Percentiles rank a stretch among this genome's conserved stretches.
phyloP scores from a whole-genome alignment of 2,329 filamentous ascomycete species.

The Elsinoe australis region DNA sequence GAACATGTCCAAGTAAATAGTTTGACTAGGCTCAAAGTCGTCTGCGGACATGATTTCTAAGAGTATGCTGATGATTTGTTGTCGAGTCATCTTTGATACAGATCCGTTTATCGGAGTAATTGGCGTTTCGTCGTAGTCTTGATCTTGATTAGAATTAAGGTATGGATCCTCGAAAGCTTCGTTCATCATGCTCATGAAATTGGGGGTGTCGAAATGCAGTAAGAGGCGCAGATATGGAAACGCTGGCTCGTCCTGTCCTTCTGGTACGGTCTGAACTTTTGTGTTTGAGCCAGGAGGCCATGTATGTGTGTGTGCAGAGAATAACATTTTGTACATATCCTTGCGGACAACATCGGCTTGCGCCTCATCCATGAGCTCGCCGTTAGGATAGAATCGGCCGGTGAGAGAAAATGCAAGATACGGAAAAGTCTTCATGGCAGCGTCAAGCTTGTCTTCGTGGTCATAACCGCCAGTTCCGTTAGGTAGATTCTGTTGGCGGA shows the following conservation, averaged over 20 bases:
- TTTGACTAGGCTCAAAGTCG: conserved; percentile 71
- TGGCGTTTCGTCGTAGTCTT: conserved; percentile 46
- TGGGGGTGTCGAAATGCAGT: conserved; percentile 80
- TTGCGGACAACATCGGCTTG: conserved; percentile 70
- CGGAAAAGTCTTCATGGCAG: conserved; percentile 83
- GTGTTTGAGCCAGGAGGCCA: conserved; percentile 61
- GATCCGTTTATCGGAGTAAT: conserved; percentile 23
- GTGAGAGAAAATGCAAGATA: conserved; percentile 90
- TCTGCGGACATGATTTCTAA: conserved; percentile 78
- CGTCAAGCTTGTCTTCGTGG: conserved; percentile 54
- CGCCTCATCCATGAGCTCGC: conserved; percentile 63
- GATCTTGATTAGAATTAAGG: conserved; percentile 69
- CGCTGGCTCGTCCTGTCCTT: conserved; percentile 56
- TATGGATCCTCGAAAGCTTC: conserved; percentile 96
- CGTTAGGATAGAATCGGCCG: conserved; percentile 84
- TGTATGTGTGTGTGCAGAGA: conserved; percentile 68
- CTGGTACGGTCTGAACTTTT: conserved; percentile 49
- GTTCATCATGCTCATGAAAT: conserved; percentile 89
- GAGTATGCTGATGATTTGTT: conserved; percentile 86
- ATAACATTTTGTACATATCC: conserved; percentile 86
- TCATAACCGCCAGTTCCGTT: conserved; percentile 39
- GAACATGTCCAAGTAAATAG: conserved; percentile 97
- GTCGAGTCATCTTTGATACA: conserved; percentile 53
- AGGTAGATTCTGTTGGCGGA: conserved; percentile 33
- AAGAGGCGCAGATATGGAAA: conserved; percentile 82